Percentiles rank a stretch among this genome's conserved stretches.
These are phyloP conservation scores for Physcomitrium patens DNA, from an alignment of 225 moss, liverwort and hornwort genomes.

Conservation along the genomic window DNA sequence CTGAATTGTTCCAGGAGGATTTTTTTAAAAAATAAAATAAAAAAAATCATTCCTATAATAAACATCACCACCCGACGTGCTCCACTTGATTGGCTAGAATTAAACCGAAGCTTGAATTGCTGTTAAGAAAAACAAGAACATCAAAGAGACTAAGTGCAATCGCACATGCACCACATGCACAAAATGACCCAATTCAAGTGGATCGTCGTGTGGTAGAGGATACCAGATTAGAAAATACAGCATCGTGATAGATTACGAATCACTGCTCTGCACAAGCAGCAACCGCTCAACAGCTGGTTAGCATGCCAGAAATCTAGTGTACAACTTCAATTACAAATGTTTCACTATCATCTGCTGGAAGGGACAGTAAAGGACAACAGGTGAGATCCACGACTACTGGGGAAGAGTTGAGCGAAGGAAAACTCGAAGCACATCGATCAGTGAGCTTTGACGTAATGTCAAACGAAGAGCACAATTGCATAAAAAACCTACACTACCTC, in stretches of 20 bases:
- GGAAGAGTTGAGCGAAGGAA: slow-evolving; percentile 23
- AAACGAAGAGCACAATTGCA: slow-evolving; percentile 27
- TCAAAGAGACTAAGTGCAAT: no score
- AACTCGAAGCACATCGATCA: slow-evolving; percentile 24
- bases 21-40: no score
- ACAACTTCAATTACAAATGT: slow-evolving; percentile 40
- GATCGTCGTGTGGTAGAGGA: background rate
- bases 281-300: slow-evolving; percentile 25
- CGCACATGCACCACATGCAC: no score
- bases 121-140: no score
- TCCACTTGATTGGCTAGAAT: no score
- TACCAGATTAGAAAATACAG: background rate
- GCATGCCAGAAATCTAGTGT: slow-evolving; percentile 37
- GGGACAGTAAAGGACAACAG: slow-evolving; percentile 27
- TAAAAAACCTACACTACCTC: slow-evolving; percentile 18
- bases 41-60: no score
- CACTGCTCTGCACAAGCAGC: slow-evolving; percentile 24
- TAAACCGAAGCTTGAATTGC: no score
- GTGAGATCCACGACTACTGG: slow-evolving; percentile 44
- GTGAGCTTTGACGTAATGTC: slow-evolving; percentile 27
- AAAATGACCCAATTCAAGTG: no score
- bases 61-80: no score
- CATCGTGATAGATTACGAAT: slow-evolving; percentile 26
- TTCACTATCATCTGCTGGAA: slow-evolving; percentile 30
- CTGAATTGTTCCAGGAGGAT: no score